Percentiles rank a stretch among this genome's conserved stretches.
Conservation (phyloP, 1,284 basidiomycete genomes). For the Boletellus deceptivus region DNA sequence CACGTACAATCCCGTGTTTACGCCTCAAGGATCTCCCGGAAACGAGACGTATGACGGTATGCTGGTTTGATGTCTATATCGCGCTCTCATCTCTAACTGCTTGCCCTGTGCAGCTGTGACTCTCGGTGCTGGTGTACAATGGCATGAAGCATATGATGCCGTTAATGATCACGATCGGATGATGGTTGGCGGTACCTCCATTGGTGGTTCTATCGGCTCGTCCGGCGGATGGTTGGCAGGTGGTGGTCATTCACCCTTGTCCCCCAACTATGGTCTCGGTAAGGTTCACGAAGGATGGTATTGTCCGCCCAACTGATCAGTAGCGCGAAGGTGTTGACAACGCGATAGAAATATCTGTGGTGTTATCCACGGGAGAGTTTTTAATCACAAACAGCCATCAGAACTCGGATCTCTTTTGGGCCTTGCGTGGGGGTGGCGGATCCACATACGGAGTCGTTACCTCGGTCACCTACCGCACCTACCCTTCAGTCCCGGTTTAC, state of each 20-base stretch:
- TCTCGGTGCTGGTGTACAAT: constrained; percentile 45
- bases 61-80: too few species aligned
- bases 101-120: constrained; percentile 33
- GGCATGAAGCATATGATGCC: constrained; percentile 43
- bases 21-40: constrained; percentile 28
- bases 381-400: constrained; percentile 14
- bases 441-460: constrained; percentile 29
- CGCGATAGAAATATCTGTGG: constrained; percentile 30
- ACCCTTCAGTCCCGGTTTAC: constrained; percentile 24
- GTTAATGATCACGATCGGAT: constrained; percentile 34
- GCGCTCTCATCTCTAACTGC: constrained; percentile 13
- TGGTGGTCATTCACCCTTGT: constrained; percentile 43
- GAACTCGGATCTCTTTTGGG: constrained; percentile 41
- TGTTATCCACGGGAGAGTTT: constrained; percentile 15
- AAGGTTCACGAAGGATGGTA: not conserved
- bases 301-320: not conserved
- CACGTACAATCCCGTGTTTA: constrained; percentile 31
- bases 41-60: constrained; percentile 6
- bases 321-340: constrained; percentile 40
- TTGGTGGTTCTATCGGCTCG: constrained; percentile 38
- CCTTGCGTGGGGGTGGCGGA: constrained; percentile 49
- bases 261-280: constrained; percentile 45
- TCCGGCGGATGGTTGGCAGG: constrained; percentile 43
- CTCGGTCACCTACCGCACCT: not conserved
- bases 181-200: constrained; percentile 34